Conservation (phyloP, 192 early-diverging fungal species). For the Gryganskiella cystojenkinii region DNA sequence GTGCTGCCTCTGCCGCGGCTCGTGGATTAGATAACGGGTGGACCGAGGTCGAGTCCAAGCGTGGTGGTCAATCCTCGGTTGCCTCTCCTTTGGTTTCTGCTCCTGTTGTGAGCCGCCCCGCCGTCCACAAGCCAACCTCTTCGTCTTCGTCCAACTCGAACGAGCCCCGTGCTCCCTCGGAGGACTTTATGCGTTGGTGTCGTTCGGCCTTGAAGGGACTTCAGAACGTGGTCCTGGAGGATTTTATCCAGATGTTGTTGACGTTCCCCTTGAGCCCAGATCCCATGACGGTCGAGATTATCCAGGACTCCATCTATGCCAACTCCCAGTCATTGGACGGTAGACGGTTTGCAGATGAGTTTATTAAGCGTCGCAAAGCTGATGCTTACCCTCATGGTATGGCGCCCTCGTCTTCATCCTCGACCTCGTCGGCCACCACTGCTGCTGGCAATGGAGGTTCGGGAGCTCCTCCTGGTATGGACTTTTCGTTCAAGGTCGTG, state of each 20-base stretch:
- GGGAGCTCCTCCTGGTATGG: slow-evolving; percentile 5
- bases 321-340: slow-evolving; percentile 76
- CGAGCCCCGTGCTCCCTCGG: slow-evolving; percentile 55
- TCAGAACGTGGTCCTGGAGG: slow-evolving; percentile 62
- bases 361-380: slow-evolving; percentile 75
- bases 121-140: not conserved
- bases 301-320: slow-evolving; percentile 77
- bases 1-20: not conserved
- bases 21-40: slow-evolving; percentile 10
- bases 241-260: slow-evolving; percentile 79
- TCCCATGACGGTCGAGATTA: slow-evolving; percentile 73
- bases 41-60: slow-evolving; percentile 19
- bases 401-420: not conserved
- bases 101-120: not conserved
- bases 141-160: slow-evolving; percentile 11
- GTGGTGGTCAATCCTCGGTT: slow-evolving; percentile 12
- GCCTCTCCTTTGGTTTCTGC: not conserved
- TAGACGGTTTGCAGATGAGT: slow-evolving; percentile 80
- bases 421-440: not conserved
- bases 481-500: slow-evolving; percentile 47
- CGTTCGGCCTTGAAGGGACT: slow-evolving; percentile 66
- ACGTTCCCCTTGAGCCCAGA: slow-evolving; percentile 73
- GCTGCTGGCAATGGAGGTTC: slow-evolving; percentile 2
- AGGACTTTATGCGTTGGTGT: slow-evolving; percentile 80
- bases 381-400: slow-evolving; percentile 56